Evolutionary conservation across 495 filamentous ascomycete genomes (phyloP).

Genomic region (Xylaria acuta): DNA sequence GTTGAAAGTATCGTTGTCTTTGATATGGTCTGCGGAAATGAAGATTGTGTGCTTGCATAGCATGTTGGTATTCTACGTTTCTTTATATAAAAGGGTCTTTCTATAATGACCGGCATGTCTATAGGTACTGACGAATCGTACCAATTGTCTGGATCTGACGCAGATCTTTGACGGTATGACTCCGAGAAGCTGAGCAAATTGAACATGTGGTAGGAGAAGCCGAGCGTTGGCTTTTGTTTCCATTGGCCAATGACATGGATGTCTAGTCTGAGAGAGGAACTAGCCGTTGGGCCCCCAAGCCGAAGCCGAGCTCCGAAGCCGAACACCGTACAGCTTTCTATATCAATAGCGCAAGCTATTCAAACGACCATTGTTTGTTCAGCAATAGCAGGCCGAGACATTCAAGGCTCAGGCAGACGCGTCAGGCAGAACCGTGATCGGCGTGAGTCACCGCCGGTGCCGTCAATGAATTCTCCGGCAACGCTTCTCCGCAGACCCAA

Average conservation of each 20-base stretch:
- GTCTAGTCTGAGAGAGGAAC: neutral
- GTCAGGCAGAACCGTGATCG: neutral
- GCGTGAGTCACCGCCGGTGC: slow-evolving; percentile 16
- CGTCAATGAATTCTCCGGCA: slow-evolving; percentile 9
- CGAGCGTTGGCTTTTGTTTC: neutral
- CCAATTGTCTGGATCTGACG: neutral
- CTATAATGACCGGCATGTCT: neutral
- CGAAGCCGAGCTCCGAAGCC: slow-evolving; percentile 29
- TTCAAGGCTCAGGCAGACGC: neutral
- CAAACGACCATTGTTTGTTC: neutral
- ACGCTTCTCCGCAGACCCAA: slow-evolving; percentile 35
- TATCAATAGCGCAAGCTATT: neutral
- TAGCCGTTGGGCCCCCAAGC: neutral
- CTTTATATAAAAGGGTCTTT: slow-evolving; percentile 2
- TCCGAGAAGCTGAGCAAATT: slow-evolving; percentile 1
- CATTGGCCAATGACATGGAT: slow-evolving; percentile 5
- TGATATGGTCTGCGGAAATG: neutral
- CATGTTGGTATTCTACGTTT: neutral
- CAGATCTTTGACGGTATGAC: neutral
- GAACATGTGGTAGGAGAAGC: slow-evolving; percentile 4
- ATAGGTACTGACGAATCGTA: neutral
- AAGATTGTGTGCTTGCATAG: neutral
- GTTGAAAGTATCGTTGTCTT: neutral
- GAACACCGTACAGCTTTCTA: slow-evolving; percentile 11
- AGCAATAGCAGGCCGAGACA: neutral